Base-by-base conservation (phyloP, 371 early-diverging fungal species). In the Lichtheimia ornata region DNA sequence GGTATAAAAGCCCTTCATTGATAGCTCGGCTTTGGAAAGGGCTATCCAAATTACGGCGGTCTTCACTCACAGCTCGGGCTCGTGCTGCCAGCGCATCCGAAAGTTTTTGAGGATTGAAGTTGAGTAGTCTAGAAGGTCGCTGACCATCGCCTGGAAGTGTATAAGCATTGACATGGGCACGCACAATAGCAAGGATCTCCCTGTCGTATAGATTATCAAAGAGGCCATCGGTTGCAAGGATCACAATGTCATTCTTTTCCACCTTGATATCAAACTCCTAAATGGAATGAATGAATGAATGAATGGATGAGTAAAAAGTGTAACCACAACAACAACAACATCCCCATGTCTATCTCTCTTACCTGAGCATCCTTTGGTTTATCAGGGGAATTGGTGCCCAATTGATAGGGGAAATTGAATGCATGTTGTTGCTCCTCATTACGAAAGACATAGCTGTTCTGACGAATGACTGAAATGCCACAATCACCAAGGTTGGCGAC, bases 401-500 rank as follows among this genome's bases (percentile, higher is more conserved):
- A 76, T 62, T 93, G 94, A 58, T 87, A 91, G 9, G 94, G 94
- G 58, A 82, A 91, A 62, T 92, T 92, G 67, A 92, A 92, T 20
- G 90, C 84, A 70, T 91, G 92, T 62, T 93, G 94, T 59, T 91
- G 92, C 66, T 91, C 92, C 71, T 97, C 96, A 28, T 91, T 95
- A 40, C 96, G 87, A 70, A 97, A 97, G 7, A 95, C 81, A 67
- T 92, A 85, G 57, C 91, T 89, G 55, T 89, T 88, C 57, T 89
- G 84, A 17, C 98, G 91, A 56, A 97, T 89, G 7, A 98, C 81
- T 35, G 89, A 82, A 45, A 97, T 79, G 0, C 95, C 95, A 65
- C 95, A 94, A 71, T 98, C 98, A 27, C 98, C 98, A 47, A 98
- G 79, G 61, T 96, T 96, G 14, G 95, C 92, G 43, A 98, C 88